A percentile compares a stretch with the other conserved stretches of the same genome.
Conservation (phyloP, 257 asterid species). For the Solanum lycopersicoides region DNA sequence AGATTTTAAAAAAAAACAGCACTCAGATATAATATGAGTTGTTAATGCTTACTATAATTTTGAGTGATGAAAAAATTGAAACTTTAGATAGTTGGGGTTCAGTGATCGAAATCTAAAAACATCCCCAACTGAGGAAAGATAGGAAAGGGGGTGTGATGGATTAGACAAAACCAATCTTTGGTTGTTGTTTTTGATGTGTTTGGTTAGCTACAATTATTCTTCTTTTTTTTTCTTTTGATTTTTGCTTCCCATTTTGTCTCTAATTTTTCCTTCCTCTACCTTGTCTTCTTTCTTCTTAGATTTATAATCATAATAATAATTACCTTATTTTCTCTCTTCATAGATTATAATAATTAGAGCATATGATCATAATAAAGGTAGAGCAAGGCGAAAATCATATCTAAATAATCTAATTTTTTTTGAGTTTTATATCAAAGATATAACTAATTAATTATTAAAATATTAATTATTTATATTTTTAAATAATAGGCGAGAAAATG, state of each 20-base stretch:
- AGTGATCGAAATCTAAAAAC: constrained; percentile 37
- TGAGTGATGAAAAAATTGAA: constrained; percentile 13
- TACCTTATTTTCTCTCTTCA: not conserved
- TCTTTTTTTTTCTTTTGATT: not conserved
- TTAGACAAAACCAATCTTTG: constrained; percentile 18
- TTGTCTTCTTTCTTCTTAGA: not conserved
- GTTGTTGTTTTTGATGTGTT: constrained; percentile 3
- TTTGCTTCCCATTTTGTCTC: not conserved
- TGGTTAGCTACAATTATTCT: not conserved
- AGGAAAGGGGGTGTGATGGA: not conserved
- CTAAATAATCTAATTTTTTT: not conserved
- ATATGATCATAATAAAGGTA: not conserved
- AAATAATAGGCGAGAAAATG: too few relatives aligned
- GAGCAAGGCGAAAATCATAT: not conserved
- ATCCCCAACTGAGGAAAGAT: constrained; percentile 22
- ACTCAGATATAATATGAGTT: constrained; percentile 13
- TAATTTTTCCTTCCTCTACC: not conserved
- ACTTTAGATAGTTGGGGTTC: constrained; percentile 29
- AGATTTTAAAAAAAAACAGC: constrained; percentile 11
- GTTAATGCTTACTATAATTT: constrained; percentile 18
- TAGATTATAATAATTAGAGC: not conserved
- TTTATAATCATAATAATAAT: not conserved
- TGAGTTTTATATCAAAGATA: too few relatives aligned
- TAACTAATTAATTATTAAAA: too few relatives aligned
- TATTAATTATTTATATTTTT: too few relatives aligned